Base-by-base conservation (phyloP, 2,329 filamentous ascomycete species). In the Ophiosphaerella korrae region DNA sequence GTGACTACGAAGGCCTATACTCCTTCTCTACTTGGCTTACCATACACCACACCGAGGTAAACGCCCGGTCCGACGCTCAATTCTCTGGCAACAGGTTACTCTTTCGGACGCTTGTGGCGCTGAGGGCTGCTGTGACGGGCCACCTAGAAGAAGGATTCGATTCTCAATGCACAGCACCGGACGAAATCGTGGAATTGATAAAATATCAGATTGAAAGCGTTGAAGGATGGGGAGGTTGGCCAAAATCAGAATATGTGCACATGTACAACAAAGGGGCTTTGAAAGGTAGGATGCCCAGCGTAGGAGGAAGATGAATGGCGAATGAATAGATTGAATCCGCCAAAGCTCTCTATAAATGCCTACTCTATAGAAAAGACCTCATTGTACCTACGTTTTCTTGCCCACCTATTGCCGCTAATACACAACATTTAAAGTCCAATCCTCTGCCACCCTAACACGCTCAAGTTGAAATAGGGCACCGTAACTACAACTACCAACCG, bases 21-120 rank as follows among this genome's bases (percentile, higher is more conserved):
- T 74, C 74, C 3, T 71, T 87, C 5, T 71, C 87, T 12, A 69
- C 74, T 26, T 92, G 86, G 86, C 81, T 88, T 57, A 71, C 53
- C 5, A 58, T 57, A 6, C 42, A 70, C 31, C 57, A 64, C 37
- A 48, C 23, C 7, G 63, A 65, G 41, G 62, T 68, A 34, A 73
- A 64, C 7, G 67, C 55, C 13, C 62, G 66, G 12, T 60, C 62
- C 2, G 51, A 62, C 63, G 40, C 62, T 45, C 52, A 66, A 47
- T 41, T 62, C 59, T 57, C 64, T 5, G 65, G 67, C 24, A 61
- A 45, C 13, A 52, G 55, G 8, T 23, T 57, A 29, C 42, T 77
- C 54, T 70, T 73, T 33, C 63, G 60, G 31, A 68, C 67, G 1
- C 56, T 80, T 3, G 62, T 76, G 1, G 76, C 76, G 1, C 36